Conservation (phyloP, 2,329 filamentous ascomycete species). For the Colletotrichum musicola region DNA sequence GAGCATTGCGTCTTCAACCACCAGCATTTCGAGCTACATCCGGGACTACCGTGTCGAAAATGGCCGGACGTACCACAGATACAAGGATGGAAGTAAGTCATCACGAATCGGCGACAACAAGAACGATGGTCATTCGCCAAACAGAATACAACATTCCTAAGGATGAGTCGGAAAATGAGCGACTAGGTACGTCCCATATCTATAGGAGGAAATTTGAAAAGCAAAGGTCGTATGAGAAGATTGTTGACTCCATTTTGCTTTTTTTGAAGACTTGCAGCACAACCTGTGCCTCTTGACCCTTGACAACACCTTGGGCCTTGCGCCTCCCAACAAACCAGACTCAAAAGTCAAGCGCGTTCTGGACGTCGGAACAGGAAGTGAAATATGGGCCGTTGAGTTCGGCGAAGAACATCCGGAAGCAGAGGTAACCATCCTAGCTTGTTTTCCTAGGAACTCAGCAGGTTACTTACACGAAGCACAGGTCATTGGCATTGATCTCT, state of each 20-base stretch:
- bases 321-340: background rate
- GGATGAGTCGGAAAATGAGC: slow-evolving; percentile 21
- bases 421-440: slow-evolving; percentile 39
- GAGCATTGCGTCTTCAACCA: slow-evolving; percentile 7
- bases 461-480: background rate
- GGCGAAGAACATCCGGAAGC: slow-evolving; percentile 52
- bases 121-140: background rate
- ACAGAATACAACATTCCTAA: slow-evolving; percentile 31
- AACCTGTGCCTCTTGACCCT: slow-evolving; percentile 63
- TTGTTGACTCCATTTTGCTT: rapidly evolving
- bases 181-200: slow-evolving; percentile 39
- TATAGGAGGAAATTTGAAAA: background rate
- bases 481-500: slow-evolving; percentile 54
- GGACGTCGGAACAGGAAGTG: slow-evolving; percentile 43
- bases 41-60: slow-evolving; percentile 20
- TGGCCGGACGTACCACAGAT: slow-evolving; percentile 18
- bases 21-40: slow-evolving; percentile 49
- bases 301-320: slow-evolving; percentile 38
- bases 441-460: background rate
- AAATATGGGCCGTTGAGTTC: slow-evolving; percentile 43
- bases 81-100: slow-evolving; percentile 21
- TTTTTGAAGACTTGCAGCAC: slow-evolving; percentile 60
- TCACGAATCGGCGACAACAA: background rate
- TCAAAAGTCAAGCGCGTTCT: slow-evolving; percentile 35
- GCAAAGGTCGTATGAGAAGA: background rate